phyloP scores from a whole-genome alignment of 2,329 filamentous ascomycete species.

The Bipolaris sorokiniana region DNA sequence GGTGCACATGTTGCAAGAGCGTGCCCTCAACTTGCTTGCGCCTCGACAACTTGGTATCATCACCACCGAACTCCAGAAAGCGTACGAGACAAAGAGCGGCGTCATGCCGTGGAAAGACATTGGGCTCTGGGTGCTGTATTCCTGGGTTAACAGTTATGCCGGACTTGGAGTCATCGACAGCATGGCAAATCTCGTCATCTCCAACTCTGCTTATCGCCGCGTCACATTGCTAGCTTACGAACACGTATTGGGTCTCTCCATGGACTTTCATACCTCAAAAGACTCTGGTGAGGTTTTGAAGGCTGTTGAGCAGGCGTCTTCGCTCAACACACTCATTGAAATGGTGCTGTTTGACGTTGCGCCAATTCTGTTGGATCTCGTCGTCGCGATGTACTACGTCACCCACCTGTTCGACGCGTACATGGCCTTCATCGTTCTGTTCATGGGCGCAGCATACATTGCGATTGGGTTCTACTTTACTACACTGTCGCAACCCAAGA shows the following conservation, averaged over 20 bases:
- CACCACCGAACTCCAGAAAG: slow-evolving; percentile 66
- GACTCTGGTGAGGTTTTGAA: slow-evolving; percentile 69
- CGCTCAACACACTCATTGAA: slow-evolving; percentile 65
- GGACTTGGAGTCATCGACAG: slow-evolving; percentile 59
- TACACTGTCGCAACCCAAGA: slow-evolving; percentile 51
- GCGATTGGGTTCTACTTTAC: slow-evolving; percentile 57
- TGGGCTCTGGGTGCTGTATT: slow-evolving; percentile 55
- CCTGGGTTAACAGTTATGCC: slow-evolving; percentile 58
- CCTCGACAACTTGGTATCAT: slow-evolving; percentile 84
- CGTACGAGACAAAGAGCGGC: slow-evolving; percentile 46
- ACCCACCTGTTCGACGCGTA: slow-evolving; percentile 67
- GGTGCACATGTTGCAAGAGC: slow-evolving; percentile 71
- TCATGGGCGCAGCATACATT: slow-evolving; percentile 56
- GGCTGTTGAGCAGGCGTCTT: slow-evolving; percentile 67
- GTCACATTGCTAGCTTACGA: slow-evolving; percentile 67
- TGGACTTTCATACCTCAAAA: slow-evolving; percentile 72
- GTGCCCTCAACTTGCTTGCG: slow-evolving; percentile 75
- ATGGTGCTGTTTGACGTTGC: slow-evolving; percentile 64
- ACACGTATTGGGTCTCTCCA: slow-evolving; percentile 71
- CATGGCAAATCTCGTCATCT: slow-evolving; percentile 61
- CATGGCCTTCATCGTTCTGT: slow-evolving; percentile 49
- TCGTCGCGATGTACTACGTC: slow-evolving; percentile 66
- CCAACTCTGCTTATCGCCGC: slow-evolving; percentile 63
- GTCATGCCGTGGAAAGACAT: slow-evolving; percentile 61
- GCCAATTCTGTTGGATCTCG: slow-evolving; percentile 67